phyloP scores from a whole-genome alignment of 2,329 filamentous ascomycete species.

The Didymosphaeria variabile region DNA sequence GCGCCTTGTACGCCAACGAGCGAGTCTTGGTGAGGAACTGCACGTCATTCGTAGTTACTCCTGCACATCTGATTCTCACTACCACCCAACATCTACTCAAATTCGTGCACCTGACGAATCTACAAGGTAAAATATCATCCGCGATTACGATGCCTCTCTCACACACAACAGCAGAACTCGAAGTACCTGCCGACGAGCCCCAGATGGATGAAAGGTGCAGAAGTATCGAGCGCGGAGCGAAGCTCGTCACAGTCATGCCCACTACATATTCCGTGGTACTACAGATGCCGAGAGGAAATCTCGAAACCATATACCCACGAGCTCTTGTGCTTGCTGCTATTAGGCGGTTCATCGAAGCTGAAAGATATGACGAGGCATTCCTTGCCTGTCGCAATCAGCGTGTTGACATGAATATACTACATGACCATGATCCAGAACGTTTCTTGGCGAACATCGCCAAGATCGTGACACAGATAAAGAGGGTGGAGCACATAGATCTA shows the following conservation, averaged over 20 bases:
- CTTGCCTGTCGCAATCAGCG: conserved; percentile 88
- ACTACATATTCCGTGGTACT: conserved; percentile 85
- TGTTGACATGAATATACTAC: conserved; percentile 97
- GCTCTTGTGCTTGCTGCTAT: conserved; percentile 94
- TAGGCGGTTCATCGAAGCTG: conserved; percentile 78
- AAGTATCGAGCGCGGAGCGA: conserved; percentile 88
- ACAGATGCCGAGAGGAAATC: conserved; percentile 94
- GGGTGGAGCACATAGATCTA: conserved; percentile 83
- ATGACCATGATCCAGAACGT: conserved; percentile 88
- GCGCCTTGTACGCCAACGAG: conserved; percentile 80
- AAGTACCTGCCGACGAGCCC: conserved; percentile 86
- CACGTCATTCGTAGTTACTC: conserved; percentile 86
- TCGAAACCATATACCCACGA: conserved; percentile 93
- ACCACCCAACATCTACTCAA: conserved; percentile 93
- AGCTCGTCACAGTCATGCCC: conserved; percentile 87
- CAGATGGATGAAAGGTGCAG: conserved; percentile 92
- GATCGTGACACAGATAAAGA: conserved; percentile 86
- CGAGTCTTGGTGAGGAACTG: conserved; percentile 82
- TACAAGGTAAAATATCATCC: conserved; percentile 64
- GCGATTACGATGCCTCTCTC: neutral
- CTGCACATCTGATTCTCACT: conserved; percentile 86
- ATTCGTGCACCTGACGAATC: conserved; percentile 80
- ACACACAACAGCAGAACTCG: conserved; percentile 67
- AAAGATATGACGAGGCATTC: conserved; percentile 86
- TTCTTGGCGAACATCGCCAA: conserved; percentile 79